Evolutionary conservation across 1,139 yeast species (phyloP).

Genomic region (Debaryomycetaceae sp.): DNA sequence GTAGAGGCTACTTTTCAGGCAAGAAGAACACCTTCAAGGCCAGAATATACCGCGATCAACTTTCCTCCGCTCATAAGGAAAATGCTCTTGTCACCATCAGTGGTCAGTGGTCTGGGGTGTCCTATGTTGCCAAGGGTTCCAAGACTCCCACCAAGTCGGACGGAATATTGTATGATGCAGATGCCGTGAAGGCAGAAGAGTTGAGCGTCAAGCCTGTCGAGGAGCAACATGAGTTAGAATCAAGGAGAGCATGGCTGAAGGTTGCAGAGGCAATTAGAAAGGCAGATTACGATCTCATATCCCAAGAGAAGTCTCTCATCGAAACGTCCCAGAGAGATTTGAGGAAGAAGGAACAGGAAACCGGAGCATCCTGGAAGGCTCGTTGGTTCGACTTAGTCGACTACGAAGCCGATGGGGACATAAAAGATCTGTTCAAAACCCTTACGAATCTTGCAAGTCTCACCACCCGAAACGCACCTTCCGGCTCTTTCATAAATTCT

Average conservation of each 20-base stretch:
- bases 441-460: constrained; percentile 54
- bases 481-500: constrained; percentile 56
- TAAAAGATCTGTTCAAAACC: constrained; percentile 44
- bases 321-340: constrained; percentile 82
- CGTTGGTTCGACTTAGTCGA: constrained; percentile 74
- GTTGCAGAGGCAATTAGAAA: constrained; percentile 83
- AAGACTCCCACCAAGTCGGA: constrained; percentile 38
- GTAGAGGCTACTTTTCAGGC: constrained; percentile 95
- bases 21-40: constrained; percentile 92
- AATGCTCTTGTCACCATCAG: constrained; percentile 71
- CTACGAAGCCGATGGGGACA: constrained; percentile 24
- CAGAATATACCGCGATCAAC: constrained; percentile 57
- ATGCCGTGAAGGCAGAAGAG: constrained; percentile 45
- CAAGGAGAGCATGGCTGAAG: constrained; percentile 79
- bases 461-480: constrained; percentile 61
- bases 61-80: constrained; percentile 48
- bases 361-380: constrained; percentile 63
- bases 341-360: constrained; percentile 65
- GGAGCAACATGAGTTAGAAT: constrained; percentile 71
- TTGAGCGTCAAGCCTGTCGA: constrained; percentile 75
- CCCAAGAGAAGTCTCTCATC: constrained; percentile 67
- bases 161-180: constrained; percentile 69
- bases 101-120: constrained; percentile 91
- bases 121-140: constrained; percentile 47
- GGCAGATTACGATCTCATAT: constrained; percentile 72